Evolutionary conservation across 1,139 yeast genomes (phyloP).

Genomic region (Pichia cactophila): DNA sequence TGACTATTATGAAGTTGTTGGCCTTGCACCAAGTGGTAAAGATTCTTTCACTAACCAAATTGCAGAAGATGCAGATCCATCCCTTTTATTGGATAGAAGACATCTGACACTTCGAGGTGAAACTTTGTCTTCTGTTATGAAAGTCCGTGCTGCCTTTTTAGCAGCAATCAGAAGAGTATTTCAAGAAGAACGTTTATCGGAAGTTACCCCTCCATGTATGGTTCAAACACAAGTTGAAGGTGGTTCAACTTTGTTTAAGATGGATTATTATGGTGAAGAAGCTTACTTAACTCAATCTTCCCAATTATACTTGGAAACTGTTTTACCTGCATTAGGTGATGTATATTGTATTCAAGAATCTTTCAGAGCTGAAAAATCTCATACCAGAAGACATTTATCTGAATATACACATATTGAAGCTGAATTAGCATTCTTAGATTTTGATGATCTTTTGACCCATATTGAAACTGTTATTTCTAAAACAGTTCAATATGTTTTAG

Average conservation of each 20-base stretch:
- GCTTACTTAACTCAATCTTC: conserved; percentile 96
- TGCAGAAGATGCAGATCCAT: conserved; percentile 91
- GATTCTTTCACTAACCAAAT: conserved; percentile 92
- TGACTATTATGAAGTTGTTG: conserved; percentile 81
- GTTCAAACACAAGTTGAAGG: conserved; percentile 99
- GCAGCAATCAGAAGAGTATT: conserved; percentile 69
- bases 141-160: conserved; percentile 80
- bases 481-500: conserved; percentile 66
- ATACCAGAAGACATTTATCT: conserved; percentile 95
- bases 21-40: conserved; percentile 94
- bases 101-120: conserved; percentile 95
- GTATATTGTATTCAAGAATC: conserved; percentile 97
- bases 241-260: conserved; percentile 89
- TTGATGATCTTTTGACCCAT: conserved; percentile 80
- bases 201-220: conserved; percentile 99
- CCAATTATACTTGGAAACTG: conserved; percentile 93
- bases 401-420: conserved; percentile 97
- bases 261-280: conserved; percentile 95
- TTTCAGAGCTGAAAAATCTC: conserved; percentile 98
- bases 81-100: conserved; percentile 86
- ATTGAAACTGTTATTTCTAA: conserved; percentile 72
- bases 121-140: conserved; percentile 87
- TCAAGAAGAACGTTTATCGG: conserved; percentile 67
- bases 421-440: conserved; percentile 79
- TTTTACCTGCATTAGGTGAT: conserved; percentile 93